Percentiles rank a stretch among this genome's conserved stretches.
Conservation (phyloP, 805 yeast species). For the Cyberlindnera xylosilytica region DNA sequence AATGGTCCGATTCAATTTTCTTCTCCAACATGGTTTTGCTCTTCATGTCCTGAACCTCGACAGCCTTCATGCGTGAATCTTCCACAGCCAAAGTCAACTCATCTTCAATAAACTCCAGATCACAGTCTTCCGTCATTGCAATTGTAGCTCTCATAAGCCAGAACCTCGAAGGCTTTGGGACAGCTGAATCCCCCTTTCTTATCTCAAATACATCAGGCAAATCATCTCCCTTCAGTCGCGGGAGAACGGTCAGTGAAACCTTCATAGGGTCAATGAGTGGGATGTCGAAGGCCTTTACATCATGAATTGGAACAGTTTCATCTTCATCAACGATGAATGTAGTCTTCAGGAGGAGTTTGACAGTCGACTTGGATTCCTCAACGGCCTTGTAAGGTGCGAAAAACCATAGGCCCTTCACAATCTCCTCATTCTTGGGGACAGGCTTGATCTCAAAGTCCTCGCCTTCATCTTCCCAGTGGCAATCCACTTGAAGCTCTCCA, state of each 20-base stretch:
- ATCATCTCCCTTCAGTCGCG: conserved; percentile 28
- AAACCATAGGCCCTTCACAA: conserved; percentile 2
- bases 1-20: conserved; percentile 18
- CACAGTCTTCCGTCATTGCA: conserved; percentile 23
- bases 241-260: conserved; percentile 29
- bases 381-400: conserved; percentile 10
- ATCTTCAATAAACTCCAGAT: conserved; percentile 35
- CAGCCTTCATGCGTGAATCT: conserved; percentile 33
- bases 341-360: conserved; percentile 19
- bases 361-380: neutral
- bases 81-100: conserved; percentile 29
- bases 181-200: conserved; percentile 15
- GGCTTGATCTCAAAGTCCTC: conserved; percentile 6
- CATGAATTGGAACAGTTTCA: conserved; percentile 29
- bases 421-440: conserved; percentile 6
- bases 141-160: conserved; percentile 35
- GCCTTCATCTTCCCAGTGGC: conserved; percentile 3
- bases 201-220: conserved; percentile 29
- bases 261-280: conserved; percentile 32
- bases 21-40: conserved; percentile 1
- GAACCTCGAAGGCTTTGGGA: conserved; percentile 33
- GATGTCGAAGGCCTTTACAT: conserved; percentile 22
- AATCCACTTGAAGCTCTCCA: conserved; percentile 4
- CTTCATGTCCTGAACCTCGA: conserved; percentile 18
- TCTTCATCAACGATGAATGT: conserved; percentile 30